These are phyloP conservation scores for Lipomyces oligophaga DNA, from an alignment of 805 yeast species.

Conservation along the genomic window DNA sequence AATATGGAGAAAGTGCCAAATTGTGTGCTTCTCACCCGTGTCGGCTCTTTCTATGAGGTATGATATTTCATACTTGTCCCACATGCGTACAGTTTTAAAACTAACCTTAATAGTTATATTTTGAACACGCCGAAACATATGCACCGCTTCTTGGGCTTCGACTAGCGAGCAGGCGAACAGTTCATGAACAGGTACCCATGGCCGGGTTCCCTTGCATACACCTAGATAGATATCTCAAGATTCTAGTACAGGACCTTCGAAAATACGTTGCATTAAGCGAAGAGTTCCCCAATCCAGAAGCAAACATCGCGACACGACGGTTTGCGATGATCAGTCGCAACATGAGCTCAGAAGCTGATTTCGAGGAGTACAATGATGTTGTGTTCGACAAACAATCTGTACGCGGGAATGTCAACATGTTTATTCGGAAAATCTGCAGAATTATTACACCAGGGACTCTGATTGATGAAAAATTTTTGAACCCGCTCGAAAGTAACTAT, in stretches of 20 bases:
- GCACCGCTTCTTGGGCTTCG: slow-evolving; percentile 71
- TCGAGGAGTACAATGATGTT: slow-evolving; percentile 23
- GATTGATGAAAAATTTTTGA: slow-evolving; percentile 78
- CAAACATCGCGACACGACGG: slow-evolving; percentile 19
- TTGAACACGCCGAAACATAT: slow-evolving; percentile 75
- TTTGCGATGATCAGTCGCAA: slow-evolving; percentile 11
- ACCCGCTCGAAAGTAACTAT: slow-evolving; percentile 66
- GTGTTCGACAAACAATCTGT: slow-evolving; percentile 19
- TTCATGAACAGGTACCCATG: slow-evolving; percentile 53
- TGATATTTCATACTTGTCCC: slow-evolving; percentile 22
- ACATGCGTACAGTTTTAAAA: slow-evolving; percentile 18
- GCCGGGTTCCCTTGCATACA: slow-evolving; percentile 85
- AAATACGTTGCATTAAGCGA: slow-evolving; percentile 80
- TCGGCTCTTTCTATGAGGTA: slow-evolving; percentile 77
- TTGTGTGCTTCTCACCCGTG: slow-evolving; percentile 68
- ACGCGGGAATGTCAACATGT: slow-evolving; percentile 29
- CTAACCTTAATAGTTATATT: slow-evolving; percentile 53
- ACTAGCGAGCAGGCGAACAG: slow-evolving; percentile 51
- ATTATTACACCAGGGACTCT: slow-evolving; percentile 91
- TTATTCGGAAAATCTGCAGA: slow-evolving; percentile 68
- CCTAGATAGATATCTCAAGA: slow-evolving; percentile 66
- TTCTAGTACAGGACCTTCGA: slow-evolving; percentile 65
- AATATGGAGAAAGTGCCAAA: slow-evolving; percentile 47
- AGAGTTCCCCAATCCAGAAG: slow-evolving; percentile 43
- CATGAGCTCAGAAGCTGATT: too few species aligned